Base-by-base conservation (phyloP, 108 stramenopile genomes). In the Cylindrotheca closterium region DNA sequence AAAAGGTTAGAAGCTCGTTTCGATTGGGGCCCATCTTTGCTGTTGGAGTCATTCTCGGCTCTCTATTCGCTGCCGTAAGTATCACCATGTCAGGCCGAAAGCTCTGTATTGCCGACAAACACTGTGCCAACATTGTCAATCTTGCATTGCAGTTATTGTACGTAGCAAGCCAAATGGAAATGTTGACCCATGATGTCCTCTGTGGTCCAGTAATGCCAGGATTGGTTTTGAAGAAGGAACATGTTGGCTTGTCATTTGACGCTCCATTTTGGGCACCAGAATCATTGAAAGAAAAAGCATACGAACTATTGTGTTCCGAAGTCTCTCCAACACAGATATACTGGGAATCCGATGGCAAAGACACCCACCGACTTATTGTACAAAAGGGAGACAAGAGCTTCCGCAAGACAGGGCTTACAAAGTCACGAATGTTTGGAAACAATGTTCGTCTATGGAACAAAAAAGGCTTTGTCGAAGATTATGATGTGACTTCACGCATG, bases 231-330 rank as follows among this genome's bases (percentile, higher is more conserved):
- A 52, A 51, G 4, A 3, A 33, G 32, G 69, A 28, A 31, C 31
- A 68, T 34, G 42, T 60, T 1, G 45, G 28, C 3, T 34, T 30
- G 26, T 26, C 51, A 10, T 71, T 71, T 49, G 30, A 63, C 2
- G 61, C 70, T 32, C 70, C 70, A 1, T 71, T 59, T 55, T 71
- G 70, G 70, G 62, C 62, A n/a, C 70, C 70, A 7, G 37, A 29
- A 45, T 22, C 62, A 10, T 31, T 37, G 15, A 71, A 71, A 45
- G 25, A 55, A 21, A 1, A 37, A 21, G 47, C 25, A 29, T 63
- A 50, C 30, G 31, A 30, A 42, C 4, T 21, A 0, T 17, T 63
- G 2, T 71, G 70, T 49, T 26, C 51, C 0, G 29, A 32, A 27
- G 18, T 31, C 19, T 3, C 31, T 27, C 69, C 69, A 8, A 21